Evolutionary conservation across 2,329 filamentous ascomycete species (phyloP).

Genomic region (Hypoxylon sp.): DNA sequence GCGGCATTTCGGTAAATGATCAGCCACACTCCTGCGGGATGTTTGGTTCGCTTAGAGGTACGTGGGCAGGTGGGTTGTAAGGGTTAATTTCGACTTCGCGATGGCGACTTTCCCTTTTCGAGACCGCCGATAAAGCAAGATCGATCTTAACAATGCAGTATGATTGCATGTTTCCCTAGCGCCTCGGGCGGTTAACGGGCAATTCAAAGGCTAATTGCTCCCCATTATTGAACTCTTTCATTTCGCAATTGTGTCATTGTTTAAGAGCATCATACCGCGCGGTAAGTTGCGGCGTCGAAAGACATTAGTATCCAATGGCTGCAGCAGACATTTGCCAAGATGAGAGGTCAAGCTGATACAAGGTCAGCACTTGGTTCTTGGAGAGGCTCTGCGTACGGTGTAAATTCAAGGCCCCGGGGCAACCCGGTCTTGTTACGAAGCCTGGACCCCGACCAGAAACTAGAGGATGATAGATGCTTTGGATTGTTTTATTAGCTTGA

Average conservation of each 20-base stretch:
- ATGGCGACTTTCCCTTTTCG: conserved; percentile 38
- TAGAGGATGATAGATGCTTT: conserved; percentile 25
- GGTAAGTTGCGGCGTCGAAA: conserved; percentile 30
- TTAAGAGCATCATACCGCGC: conserved; percentile 33
- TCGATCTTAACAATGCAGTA: conserved; percentile 34
- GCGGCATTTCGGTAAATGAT: conserved; percentile 43
- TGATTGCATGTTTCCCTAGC: conserved; percentile 22
- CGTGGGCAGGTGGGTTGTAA: conserved; percentile 31
- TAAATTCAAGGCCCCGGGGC: conserved; percentile 10
- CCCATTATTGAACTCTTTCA: conserved; percentile 12
- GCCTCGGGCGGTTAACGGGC: conserved; percentile 30
- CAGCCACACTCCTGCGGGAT: conserved; percentile 26
- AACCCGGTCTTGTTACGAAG: conserved; percentile 16
- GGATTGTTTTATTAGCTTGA: conserved; percentile 34
- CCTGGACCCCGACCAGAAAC: conserved; percentile 27
- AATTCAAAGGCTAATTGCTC: conserved; percentile 25
- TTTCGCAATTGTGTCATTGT: conserved; percentile 4
- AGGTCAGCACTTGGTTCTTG: conserved; percentile 2
- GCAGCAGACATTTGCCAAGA: neutral
- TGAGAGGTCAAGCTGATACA: conserved; percentile 1
- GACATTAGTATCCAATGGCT: neutral
- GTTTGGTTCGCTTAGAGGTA: conserved; percentile 36
- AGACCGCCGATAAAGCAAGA: conserved; percentile 35
- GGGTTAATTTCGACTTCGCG: conserved; percentile 33
- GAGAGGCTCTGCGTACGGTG: conserved; percentile 25